Conservation (phyloP, 2,329 filamentous ascomycete species). For the Colletotrichum sp. region DNA sequence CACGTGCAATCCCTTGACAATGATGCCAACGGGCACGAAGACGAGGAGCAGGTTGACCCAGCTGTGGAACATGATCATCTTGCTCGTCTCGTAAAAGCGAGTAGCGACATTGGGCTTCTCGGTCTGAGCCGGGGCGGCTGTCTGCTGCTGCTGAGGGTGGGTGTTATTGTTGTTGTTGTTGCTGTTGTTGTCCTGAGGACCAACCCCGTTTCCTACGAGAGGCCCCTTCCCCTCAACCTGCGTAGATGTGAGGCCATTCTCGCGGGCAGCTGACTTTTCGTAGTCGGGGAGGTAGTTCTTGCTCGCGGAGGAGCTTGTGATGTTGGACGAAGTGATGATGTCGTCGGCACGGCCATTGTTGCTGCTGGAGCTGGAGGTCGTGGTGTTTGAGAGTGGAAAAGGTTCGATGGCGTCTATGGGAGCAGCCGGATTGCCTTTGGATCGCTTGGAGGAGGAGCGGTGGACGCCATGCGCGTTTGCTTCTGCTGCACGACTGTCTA, state of each 20-base stretch:
- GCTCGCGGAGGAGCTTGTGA: conserved; percentile 27
- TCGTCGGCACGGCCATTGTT: conserved; percentile 10
- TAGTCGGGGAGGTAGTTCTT: conserved; percentile 24
- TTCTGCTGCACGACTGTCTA: conserved; percentile 61
- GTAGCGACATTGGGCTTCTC: conserved; percentile 1
- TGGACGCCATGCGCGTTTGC: conserved; percentile 60
- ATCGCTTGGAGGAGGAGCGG: conserved; percentile 39
- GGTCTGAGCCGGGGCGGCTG: background rate
- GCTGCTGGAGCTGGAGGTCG: conserved; percentile 4
- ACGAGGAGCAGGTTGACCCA: conserved; percentile 80
- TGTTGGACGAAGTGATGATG: conserved; percentile 20
- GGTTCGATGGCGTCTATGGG: conserved; percentile 15
- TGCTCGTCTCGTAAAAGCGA: conserved; percentile 15
- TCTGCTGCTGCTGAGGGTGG: background rate
- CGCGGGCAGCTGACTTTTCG: background rate
- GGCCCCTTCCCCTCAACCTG: conserved; percentile 60
- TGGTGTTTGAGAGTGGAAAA: conserved; percentile 17
- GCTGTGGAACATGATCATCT: conserved; percentile 70
- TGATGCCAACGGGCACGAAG: conserved; percentile 81
- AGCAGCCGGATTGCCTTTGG: conserved; percentile 34
- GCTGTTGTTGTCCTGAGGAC: background rate
- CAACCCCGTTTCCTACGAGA: conserved; percentile 51
- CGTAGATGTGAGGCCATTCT: conserved; percentile 39
- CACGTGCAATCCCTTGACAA: conserved; percentile 61
- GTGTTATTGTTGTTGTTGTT: conserved; percentile 17